These are phyloP conservation scores for Chalciporus pseudorubinellus DNA, from an alignment of 768 basidiomycete genomes.

Conservation along the genomic window DNA sequence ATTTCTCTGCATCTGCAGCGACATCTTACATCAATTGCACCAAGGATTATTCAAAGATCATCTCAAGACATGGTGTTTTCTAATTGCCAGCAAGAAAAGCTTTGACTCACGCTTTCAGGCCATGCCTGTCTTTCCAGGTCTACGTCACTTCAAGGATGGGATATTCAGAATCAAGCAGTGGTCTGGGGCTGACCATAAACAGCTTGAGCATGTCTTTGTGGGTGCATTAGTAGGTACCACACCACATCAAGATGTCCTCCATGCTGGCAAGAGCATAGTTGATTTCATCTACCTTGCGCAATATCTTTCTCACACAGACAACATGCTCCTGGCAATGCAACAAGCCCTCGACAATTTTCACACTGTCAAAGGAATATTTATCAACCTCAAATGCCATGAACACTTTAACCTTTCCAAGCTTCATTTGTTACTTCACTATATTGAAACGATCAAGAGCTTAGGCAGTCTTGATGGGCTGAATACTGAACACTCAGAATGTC, in stretches of 20 bases:
- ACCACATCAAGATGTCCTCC: background rate
- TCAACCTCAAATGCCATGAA: slow-evolving; percentile 19
- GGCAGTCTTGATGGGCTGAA: slow-evolving; percentile 35
- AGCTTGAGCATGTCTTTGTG: no score
- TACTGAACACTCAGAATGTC: slow-evolving; percentile 35
- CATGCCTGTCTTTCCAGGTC: no score
- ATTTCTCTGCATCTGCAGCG: no score
- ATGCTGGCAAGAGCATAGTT: slow-evolving; percentile 13
- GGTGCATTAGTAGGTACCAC: background rate
- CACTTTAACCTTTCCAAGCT: slow-evolving; percentile 41
- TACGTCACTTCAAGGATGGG: no score
- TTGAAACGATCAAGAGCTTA: slow-evolving; percentile 20
- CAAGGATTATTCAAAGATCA: no score
- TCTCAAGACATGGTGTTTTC: no score
- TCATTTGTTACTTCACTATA: slow-evolving; percentile 32
- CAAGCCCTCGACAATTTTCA: slow-evolving; percentile 29
- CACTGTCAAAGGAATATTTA: slow-evolving; percentile 29
- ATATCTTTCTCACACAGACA: slow-evolving; percentile 29
- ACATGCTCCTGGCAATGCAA: slow-evolving; percentile 26
- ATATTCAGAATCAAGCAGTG: no score
- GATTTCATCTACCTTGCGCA: slow-evolving; percentile 41
- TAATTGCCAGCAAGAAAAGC: no score
- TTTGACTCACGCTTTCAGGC: no score
- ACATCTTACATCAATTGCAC: no score
- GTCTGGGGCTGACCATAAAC: no score